phyloP scores from a whole-genome alignment of 106 monocot species.

The Posidonia australis region DNA sequence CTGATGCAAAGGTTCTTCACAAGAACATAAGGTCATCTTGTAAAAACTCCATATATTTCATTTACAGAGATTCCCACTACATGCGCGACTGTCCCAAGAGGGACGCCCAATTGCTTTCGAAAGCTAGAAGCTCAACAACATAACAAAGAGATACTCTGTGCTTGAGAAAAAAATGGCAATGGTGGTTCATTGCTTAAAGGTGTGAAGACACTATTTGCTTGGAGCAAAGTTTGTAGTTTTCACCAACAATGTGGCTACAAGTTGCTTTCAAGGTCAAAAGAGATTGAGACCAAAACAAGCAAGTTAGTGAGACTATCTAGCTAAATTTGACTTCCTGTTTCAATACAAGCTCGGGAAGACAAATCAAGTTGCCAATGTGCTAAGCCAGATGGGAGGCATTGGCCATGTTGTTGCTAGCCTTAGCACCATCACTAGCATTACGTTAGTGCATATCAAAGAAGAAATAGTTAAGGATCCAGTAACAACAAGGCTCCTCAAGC shows the following conservation, averaged over 20 bases:
- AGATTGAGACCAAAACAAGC: not conserved
- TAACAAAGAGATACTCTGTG: not conserved
- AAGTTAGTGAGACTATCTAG: not conserved
- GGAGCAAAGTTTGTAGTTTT: not conserved
- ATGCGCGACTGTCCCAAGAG: no score
- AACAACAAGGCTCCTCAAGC: not conserved
- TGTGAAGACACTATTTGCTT: not conserved
- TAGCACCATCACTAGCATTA: not conserved
- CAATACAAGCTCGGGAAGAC: not conserved
- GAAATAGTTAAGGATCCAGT: not conserved
- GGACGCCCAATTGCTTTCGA: not conserved
- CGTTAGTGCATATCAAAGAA: not conserved
- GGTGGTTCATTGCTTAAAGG: not conserved
- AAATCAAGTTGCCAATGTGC: not conserved
- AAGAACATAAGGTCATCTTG: no score
- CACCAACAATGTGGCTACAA: not conserved
- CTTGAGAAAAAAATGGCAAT: not conserved
- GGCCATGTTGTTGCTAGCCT: not conserved
- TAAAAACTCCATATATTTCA: no score
- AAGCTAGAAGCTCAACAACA: not conserved
- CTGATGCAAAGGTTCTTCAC: no score
- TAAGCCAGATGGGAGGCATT: not conserved
- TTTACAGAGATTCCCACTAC: no score
- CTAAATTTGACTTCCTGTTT: not conserved
- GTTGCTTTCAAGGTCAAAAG: no score